Evolutionary conservation across 148 eudicot genomes (phyloP), one percentile per base, ranked within the genome.

Genomic region (Vaccinium myrtillus): DNA sequence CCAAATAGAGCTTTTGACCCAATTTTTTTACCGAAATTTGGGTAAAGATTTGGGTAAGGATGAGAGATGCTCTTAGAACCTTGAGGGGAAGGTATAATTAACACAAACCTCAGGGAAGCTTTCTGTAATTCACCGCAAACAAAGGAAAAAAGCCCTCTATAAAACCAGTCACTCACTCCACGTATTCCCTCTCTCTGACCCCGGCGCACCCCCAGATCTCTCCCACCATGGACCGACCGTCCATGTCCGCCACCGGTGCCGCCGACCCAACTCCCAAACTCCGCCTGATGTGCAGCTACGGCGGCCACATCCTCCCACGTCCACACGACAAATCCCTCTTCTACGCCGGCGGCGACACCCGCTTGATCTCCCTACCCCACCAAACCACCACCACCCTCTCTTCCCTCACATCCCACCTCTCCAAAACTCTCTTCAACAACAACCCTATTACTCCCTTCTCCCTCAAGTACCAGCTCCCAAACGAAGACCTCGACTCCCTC

Each of bases 331-430:
- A 92, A 69, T 82, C 93, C 32, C 92, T 96, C 46, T 89, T 83
- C 87, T 96, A 96, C 89, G 86, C 90, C 86, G 95, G 95, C 85
- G 99, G 99, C 13, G 99, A 96, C 50, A 94, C 97, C 75, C 98
- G 98, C 54, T 90, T 96, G 81, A 87, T 94, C 61, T 88, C 94
- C 82, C 77, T 92, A 93, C 69, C 89, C 81, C 53, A 78, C 87
- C 80, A 4, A 43, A 88, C 91, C 11, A 59, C 85, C 61, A 79
- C 89, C 1, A 74, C 92, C 15, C 77, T 91, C 86, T 27, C 94
- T 19, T 15, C 90, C 4, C 87, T 94, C 54, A 50, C 88, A 46
- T n/a, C 87, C 30, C 92, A 88, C 86, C 90, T 94, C 77, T 91
- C 95, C 4, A 85, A 87, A 1, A 49, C 90, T 14, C 83, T 93